Conservation (phyloP, 202 grass and related monocot genomes). For the Saccharum hybrid region DNA sequence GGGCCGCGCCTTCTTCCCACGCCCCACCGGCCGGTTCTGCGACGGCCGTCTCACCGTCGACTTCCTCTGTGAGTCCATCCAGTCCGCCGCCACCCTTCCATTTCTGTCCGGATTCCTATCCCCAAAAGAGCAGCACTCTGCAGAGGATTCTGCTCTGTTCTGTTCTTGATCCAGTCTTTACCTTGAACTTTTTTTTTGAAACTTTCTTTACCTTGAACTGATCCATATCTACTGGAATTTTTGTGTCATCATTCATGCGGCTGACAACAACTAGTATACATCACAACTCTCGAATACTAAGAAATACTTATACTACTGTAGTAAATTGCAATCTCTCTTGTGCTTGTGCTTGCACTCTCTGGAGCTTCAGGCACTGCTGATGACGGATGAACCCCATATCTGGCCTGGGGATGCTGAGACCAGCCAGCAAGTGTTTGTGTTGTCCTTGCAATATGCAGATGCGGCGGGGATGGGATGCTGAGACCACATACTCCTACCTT, state of each 20-base stretch:
- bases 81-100: background rate
- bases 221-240: background rate
- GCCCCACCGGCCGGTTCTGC: slow-evolving; percentile 64
- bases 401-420: background rate
- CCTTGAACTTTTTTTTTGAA: too few species aligned
- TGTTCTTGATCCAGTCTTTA: background rate
- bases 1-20: slow-evolving; percentile 65
- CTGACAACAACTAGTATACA: background rate
- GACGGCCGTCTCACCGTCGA: slow-evolving; percentile 77
- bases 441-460: slow-evolving; percentile 13
- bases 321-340: too few species aligned
- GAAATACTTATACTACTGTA: too few species aligned
- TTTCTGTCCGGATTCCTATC: too few species aligned
- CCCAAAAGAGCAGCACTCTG: background rate
- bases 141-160: background rate
- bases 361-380: background rate
- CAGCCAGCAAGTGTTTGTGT: background rate
- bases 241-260: background rate
- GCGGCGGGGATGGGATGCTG: background rate
- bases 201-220: background rate
- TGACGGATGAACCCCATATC: background rate
- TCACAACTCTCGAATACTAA: too few species aligned
- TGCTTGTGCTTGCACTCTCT: too few species aligned
- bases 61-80: slow-evolving; percentile 59
- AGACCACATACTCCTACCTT: background rate